These are phyloP conservation scores for Mycena venus DNA, from an alignment of 768 basidiomycete species.

Conservation along the genomic window DNA sequence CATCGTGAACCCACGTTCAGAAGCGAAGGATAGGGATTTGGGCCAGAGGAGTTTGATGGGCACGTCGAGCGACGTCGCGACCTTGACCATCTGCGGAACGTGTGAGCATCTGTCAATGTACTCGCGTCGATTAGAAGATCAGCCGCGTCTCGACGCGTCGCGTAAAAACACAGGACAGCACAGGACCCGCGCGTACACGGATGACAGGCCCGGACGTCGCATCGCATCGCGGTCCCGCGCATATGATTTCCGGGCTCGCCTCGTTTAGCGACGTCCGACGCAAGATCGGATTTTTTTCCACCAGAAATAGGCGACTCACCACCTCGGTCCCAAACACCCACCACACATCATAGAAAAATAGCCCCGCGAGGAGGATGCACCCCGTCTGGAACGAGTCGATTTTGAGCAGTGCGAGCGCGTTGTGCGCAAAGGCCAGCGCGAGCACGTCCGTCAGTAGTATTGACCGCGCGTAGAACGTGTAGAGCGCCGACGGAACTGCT, in stretches of 20 bases:
- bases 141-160: too few relatives aligned
- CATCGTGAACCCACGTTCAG: slow-evolving; percentile 81
- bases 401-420: slow-evolving; percentile 82
- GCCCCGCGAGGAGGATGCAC: slow-evolving; percentile 80
- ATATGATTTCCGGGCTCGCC: not conserved
- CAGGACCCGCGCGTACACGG: too few relatives aligned
- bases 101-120: slow-evolving; percentile 6
- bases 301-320: slow-evolving; percentile 57
- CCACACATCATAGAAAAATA: slow-evolving; percentile 95
- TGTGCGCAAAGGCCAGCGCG: slow-evolving; percentile 84
- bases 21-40: slow-evolving; percentile 67
- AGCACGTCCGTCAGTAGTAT: slow-evolving; percentile 83
- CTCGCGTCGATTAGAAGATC: not conserved
- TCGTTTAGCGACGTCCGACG: not conserved
- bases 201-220: not conserved
- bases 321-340: slow-evolving; percentile 94
- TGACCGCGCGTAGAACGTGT: slow-evolving; percentile 68
- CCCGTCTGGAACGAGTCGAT: slow-evolving; percentile 94
- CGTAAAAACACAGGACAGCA: not conserved
- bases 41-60: slow-evolving; percentile 96
- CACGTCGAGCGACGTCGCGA: slow-evolving; percentile 89
- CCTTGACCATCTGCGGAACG: slow-evolving; percentile 86
- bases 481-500: slow-evolving; percentile 74
- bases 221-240: too few relatives aligned
- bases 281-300: too few relatives aligned